These are phyloP conservation scores for Phaffomyces opuntiae DNA, from an alignment of 805 yeast genomes.

Conservation along the genomic window DNA sequence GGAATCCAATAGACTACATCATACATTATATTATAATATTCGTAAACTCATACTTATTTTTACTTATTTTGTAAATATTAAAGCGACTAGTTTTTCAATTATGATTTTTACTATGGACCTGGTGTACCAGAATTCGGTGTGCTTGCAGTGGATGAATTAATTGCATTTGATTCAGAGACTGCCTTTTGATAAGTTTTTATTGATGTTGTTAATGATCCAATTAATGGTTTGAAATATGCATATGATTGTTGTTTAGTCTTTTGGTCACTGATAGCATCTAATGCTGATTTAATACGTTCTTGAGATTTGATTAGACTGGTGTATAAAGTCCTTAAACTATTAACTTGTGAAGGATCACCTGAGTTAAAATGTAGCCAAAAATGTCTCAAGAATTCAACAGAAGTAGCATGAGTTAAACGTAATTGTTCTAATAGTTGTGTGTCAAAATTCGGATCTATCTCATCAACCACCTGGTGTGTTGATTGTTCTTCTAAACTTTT, in stretches of 20 bases:
- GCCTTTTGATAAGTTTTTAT: slow-evolving; percentile 38
- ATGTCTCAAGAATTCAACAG: slow-evolving; percentile 69
- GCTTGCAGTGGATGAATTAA: background rate
- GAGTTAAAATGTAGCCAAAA: slow-evolving; percentile 62
- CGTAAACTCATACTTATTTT: background rate
- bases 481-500: slow-evolving; percentile 21
- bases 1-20: slow-evolving; percentile 25
- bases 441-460: slow-evolving; percentile 28
- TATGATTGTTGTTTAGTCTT: slow-evolving; percentile 21
- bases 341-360: slow-evolving; percentile 38
- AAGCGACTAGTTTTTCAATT: too few species aligned
- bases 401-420: slow-evolving; percentile 59
- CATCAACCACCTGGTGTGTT: slow-evolving; percentile 22
- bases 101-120: background rate
- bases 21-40: background rate
- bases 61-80: too few species aligned
- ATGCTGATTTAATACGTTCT: slow-evolving; percentile 35
- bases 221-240: slow-evolving; percentile 36
- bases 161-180: slow-evolving; percentile 2
- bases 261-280: slow-evolving; percentile 24
- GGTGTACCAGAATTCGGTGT: background rate
- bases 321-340: slow-evolving; percentile 37
- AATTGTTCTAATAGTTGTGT: slow-evolving; percentile 39
- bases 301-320: slow-evolving; percentile 42
- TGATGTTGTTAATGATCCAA: slow-evolving; percentile 40